Evolutionary conservation across 2,329 filamentous ascomycete genomes (phyloP).

Genomic region (Colletotrichum phormii): DNA sequence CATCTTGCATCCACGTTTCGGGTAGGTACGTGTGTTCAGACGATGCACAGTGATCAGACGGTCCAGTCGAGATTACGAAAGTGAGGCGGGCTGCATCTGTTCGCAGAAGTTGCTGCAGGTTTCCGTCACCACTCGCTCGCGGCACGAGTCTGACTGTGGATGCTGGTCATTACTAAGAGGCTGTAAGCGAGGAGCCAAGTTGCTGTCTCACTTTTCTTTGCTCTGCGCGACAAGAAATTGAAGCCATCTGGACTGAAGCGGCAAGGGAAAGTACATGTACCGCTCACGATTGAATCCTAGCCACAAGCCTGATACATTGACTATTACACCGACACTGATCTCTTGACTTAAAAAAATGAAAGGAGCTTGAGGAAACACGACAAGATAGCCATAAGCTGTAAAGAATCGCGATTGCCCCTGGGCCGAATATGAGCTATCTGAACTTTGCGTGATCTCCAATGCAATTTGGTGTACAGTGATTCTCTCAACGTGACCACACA

Average conservation of each 20-base stretch:
- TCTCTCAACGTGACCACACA: neutral
- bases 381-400: neutral
- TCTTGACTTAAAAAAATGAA: neutral
- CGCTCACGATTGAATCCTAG: neutral
- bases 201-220: neutral
- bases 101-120: neutral
- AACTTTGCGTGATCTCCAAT: neutral
- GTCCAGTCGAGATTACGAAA: neutral
- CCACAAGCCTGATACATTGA: neutral
- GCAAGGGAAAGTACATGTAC: neutral
- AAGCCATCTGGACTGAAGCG: neutral
- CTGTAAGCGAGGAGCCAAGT: neutral
- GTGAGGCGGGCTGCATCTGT: neutral
- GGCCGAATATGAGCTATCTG: neutral
- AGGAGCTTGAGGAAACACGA: neutral
- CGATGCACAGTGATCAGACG: neutral
- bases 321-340: neutral
- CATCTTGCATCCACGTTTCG: slow-evolving; percentile 23
- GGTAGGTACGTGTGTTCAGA: neutral
- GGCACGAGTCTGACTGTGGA: neutral
- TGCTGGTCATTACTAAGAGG: neutral
- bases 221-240: neutral
- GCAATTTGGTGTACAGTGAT: neutral
- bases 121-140: neutral
- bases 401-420: neutral